These are phyloP conservation scores for Stephanodiscus triporus DNA, from an alignment of 108 stramenopile species.

Conservation along the genomic window DNA sequence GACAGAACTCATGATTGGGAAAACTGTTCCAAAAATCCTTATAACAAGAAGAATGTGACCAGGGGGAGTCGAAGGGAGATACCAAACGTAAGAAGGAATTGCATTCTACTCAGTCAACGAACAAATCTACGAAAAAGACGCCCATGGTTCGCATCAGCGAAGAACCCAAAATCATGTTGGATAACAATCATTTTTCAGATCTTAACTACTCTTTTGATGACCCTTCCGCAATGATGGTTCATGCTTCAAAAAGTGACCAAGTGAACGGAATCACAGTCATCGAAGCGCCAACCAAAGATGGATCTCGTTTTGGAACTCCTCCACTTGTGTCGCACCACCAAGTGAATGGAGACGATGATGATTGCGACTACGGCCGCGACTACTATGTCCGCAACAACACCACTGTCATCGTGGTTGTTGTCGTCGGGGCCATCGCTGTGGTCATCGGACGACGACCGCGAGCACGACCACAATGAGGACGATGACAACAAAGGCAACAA, in stretches of 20 bases:
- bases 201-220: neutral
- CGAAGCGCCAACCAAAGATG: neutral
- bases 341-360: slow-evolving; percentile 45
- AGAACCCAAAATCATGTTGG: neutral
- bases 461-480: neutral
- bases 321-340: slow-evolving; percentile 72
- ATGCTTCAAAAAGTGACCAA: neutral
- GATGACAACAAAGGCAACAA: no score
- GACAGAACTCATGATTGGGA: slow-evolving; percentile 12
- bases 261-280: slow-evolving; percentile 1
- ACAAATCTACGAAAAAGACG: no score
- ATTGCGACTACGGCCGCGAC: neutral
- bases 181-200: neutral
- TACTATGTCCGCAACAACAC: neutral
- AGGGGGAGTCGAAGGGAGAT: no score
- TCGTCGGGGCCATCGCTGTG: neutral
- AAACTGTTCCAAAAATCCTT: no score
- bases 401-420: neutral
- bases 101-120: neutral
- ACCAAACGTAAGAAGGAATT: no score
- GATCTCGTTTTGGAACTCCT: slow-evolving; percentile 31
- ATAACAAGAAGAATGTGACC: no score
- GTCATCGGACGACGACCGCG: neutral
- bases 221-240: neutral
- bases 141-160: no score